Base-by-base conservation (phyloP, 2,329 filamentous ascomycete genomes). In the Fonsecaea pugnacius region DNA sequence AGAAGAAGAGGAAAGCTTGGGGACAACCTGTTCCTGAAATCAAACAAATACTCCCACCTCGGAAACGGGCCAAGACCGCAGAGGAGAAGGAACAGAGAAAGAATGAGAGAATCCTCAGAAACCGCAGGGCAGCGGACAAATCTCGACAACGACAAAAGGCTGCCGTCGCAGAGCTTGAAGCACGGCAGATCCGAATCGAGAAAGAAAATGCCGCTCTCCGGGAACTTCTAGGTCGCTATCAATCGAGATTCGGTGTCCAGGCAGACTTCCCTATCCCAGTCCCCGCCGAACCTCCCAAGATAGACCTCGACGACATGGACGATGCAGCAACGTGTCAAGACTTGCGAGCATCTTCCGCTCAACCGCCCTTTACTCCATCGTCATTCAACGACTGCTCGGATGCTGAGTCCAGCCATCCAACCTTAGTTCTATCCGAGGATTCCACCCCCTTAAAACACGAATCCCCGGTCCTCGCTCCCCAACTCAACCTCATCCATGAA, bases 11-110 rank as follows among this genome's bases (percentile, higher is more conserved):
- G 73, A 99, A 98, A 82, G 98, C 95, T 55, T 99, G 95, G 95
- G 95, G 95, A 56, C 95, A 99, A 79, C 95, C 95, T 18, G 91
- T 96, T 75, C 95, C 95, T 50, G 98, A 97, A 85, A 98, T 95
- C 35, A 96, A 94, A 66, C 73, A 58, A 8, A 57, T 65, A 7
- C 61, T 62, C 0, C 68, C 92, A 16, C 71, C 71, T 38, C 67
- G 91, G 70, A 99, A 99, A 87, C 92, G 95, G 67, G 95, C 95
- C 72, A 99, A 98, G 85, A 99, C 95, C 2, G 94, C 96, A 73
- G 95, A 97, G 74, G 95, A 99, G 79, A 99, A 99, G 81, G 95
- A 98, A 80, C 95, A 99, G 79, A 90, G 95, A 51, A 91, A 95
- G 67, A 96, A 98, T 61, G 95, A 99, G 82, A 91, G 95, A 67